Base-by-base conservation (phyloP, 1,139 yeast genomes). In the Chernovozyma aurita region DNA sequence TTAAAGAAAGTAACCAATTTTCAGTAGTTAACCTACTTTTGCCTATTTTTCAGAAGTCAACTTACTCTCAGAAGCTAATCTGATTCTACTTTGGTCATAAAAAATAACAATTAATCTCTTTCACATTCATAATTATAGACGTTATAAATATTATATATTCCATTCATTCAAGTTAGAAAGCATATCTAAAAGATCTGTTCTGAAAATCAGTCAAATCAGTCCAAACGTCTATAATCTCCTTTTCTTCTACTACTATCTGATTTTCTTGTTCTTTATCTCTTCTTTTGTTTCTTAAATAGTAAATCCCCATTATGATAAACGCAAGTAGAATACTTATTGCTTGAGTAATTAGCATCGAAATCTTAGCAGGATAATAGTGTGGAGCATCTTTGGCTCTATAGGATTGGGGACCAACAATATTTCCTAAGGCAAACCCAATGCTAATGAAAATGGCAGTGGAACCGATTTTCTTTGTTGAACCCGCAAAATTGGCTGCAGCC, bases 171-270 rank as follows among this genome's bases (percentile, higher is more conserved):
- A n/a, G n/a, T n/a, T n/a, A 33, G 17, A 18, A 33, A 18, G 52
- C 44, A 38, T 61, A 61, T 40, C 65, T 50, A 41, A 59, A 61
- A 11, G 61, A 61, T 16, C 38, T 40, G 40, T 62, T 61, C 42
- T 61, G 61, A 33, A 45, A 50, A 41, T 62, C 68, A 9, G 67
- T 61, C 42, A 48, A 37, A 35, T 61, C 68, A 39, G 55, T 53
- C 42, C 60, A 61, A 13, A 65, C 68, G 37, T 60, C 57, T 20
- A 57, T 36, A 28, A 57, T 44, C 1, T 62, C 63, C 27, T 24
- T 24, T 42, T 58, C 54, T 33, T 52, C 43, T 16, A 46, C 51
- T 30, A 52, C 42, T 37, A 53, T 58, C 31, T 54, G 59, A 28
- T 54, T 47, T 4, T 61, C 61, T 33, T 52, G 52, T 30, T 45